Conservation (phyloP, 306 rosid species). For the Quercus gilva region DNA sequence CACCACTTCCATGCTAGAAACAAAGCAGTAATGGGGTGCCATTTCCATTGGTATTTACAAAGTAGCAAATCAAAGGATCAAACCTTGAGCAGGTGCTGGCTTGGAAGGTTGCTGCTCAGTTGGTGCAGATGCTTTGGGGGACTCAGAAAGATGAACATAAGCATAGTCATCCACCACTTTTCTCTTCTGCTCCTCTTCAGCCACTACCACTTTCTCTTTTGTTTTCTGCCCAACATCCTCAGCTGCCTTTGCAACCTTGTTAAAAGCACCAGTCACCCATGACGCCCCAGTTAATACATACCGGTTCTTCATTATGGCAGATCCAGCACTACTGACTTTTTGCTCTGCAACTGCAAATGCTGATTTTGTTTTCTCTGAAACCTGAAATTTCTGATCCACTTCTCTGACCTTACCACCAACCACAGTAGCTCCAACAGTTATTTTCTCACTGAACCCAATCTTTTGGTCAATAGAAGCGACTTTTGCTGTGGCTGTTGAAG, state of each 20-base stretch:
- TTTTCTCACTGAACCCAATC: conserved; percentile 78
- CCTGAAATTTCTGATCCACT: conserved; percentile 94
- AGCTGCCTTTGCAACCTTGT: conserved; percentile 82
- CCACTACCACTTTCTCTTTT: conserved; percentile 61
- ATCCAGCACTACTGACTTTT: conserved; percentile 81
- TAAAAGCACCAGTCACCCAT: conserved; percentile 90
- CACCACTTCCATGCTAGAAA: conserved; percentile 32
- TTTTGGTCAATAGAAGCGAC: conserved; percentile 85
- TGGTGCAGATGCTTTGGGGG: conserved; percentile 61
- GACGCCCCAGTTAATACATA: conserved; percentile 69
- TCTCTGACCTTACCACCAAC: conserved; percentile 82
- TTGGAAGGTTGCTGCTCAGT: conserved; percentile 51
- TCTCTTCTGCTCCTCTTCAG: conserved; percentile 64
- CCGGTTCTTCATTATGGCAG: conserved; percentile 94
- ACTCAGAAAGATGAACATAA: conserved; percentile 53
- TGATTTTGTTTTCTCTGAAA: conserved; percentile 91
- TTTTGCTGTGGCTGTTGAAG: conserved; percentile 83
- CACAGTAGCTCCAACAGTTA: conserved; percentile 72
- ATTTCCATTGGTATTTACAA: conserved; percentile 41
- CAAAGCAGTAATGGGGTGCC: conserved; percentile 28
- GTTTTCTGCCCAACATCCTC: conserved; percentile 91
- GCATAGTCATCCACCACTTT: conserved; percentile 57
- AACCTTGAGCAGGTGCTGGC: conserved; percentile 79
- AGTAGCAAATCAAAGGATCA: conserved; percentile 67
- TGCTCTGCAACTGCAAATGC: conserved; percentile 93